Base-by-base conservation (phyloP, 495 filamentous ascomycete genomes). In the Aspergillus cristatus region DNA sequence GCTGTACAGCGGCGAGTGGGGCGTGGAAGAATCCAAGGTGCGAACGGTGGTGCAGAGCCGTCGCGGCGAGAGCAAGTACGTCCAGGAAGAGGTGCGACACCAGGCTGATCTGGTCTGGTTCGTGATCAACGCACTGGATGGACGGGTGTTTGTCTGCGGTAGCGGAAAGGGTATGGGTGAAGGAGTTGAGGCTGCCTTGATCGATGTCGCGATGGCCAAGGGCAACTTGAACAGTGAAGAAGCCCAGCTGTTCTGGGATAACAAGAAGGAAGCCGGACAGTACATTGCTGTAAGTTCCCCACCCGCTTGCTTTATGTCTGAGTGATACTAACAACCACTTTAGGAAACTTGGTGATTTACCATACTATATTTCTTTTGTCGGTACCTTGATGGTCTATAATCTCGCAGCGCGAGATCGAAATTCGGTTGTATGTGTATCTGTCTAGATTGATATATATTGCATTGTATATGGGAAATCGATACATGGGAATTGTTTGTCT, bases 91-190 rank as follows among this genome's bases (percentile, higher is more conserved):
- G 54, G 87, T 89, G 1, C 58, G 76, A 14, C 70, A 81, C 28
- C 91, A 96, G 56, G 87, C 87, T 2, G 90, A 98, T 57, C 71
- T 97, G 14, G 91, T 98, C 13, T 98, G 93, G 91, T 89, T 81
- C 53, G 83, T 97, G 35, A 82, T 95, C 64, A 96, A 96, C 57
- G 75, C 86, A 15, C 66, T 96, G 7, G 91, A 98, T 50, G 91
- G 91, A 0, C 74, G 91, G 8, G 78, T 98, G 12, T 98, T 97
- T 55, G 91, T 98, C 18, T 97, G 93, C 50, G 91, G 91, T 14
- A 89, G 82, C 51, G 83, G 76, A 42, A 84, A 86, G 66, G 91
- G 91, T 5, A 98, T 98, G 91, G 91, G 91, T 28, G 91, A 97
- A 55, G 93, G 91, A 12, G 91, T 98, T 0, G 85, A 96, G 58